phyloP scores from a whole-genome alignment of 345 rosid genomes.

The Pistacia vera region DNA sequence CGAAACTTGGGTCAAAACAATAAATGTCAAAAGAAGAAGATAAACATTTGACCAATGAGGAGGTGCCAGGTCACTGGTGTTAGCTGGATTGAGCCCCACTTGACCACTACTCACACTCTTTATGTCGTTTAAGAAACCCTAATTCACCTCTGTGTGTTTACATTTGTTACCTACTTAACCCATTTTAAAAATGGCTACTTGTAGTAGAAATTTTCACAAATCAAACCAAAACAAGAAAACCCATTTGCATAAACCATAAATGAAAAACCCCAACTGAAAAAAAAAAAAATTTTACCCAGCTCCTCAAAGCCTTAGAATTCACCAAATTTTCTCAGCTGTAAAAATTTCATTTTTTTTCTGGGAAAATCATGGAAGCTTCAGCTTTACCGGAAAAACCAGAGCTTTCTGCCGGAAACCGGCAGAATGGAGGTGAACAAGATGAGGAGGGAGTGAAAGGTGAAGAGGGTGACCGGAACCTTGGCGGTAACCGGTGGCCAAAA shows the following conservation, averaged over 20 bases:
- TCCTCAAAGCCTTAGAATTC: conserved; percentile 19
- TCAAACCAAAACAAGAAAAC: conserved; percentile 3
- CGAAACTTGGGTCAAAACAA: conserved; percentile 14
- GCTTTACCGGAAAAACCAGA: conserved; percentile 31
- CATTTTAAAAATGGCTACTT: neutral
- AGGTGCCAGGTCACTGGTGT: conserved; percentile 21
- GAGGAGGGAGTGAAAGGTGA: conserved; percentile 31
- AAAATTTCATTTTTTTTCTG: conserved; percentile 10
- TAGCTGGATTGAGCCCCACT: conserved; percentile 24
- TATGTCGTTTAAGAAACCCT: conserved; percentile 27
- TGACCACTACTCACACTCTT: conserved; percentile 13
- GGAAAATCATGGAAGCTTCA: conserved; percentile 39
- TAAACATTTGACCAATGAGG: conserved; percentile 7
- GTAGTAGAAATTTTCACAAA: conserved; percentile 9
- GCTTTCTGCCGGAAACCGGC: conserved; percentile 17
- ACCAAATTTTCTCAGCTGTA: conserved; percentile 26
- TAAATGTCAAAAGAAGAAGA: conserved; percentile 27
- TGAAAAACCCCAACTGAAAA: neutral
- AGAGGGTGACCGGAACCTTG: conserved; percentile 46
- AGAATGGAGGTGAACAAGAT: conserved; percentile 24
- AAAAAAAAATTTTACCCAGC: conserved; percentile 16
- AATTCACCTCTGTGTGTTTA: conserved; percentile 25
- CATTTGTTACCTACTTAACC: conserved; percentile 22
- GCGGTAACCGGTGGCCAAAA: conserved; percentile 82
- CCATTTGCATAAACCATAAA: conserved; percentile 7